Percentiles rank a stretch among this genome's conserved stretches.
phyloP scores from a whole-genome alignment of 768 basidiomycete species.

The Tulasnella sp. region DNA sequence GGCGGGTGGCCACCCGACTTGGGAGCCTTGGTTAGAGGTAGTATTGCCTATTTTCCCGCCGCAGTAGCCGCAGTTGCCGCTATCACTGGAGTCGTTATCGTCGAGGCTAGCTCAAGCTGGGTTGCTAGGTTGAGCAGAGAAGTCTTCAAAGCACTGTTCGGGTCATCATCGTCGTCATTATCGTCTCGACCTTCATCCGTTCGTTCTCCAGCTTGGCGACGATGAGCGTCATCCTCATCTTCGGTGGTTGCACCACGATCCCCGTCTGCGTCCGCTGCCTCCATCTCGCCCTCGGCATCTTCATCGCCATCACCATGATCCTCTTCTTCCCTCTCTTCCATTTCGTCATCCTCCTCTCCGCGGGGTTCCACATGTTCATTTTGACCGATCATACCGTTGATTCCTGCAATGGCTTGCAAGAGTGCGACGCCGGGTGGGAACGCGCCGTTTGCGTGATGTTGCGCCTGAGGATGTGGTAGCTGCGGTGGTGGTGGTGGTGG shows the following conservation, averaged over 20 bases:
- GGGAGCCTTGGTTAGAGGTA: too few species aligned
- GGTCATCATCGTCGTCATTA: not conserved
- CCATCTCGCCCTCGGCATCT: not conserved
- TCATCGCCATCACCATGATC: not conserved
- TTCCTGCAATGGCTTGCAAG: constrained; percentile 12
- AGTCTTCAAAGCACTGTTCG: not conserved
- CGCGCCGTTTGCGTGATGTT: not conserved
- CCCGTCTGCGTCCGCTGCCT: not conserved
- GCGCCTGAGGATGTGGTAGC: not conserved
- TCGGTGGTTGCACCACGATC: not conserved
- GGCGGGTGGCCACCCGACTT: too few species aligned
- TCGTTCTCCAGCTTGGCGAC: not conserved
- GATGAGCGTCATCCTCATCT: not conserved
- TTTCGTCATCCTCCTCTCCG: not conserved
- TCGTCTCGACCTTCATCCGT: not conserved
- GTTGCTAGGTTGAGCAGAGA: not conserved
- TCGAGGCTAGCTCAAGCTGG: not conserved
- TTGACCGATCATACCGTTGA: constrained; percentile 12
- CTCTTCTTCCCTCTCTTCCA: constrained; percentile 1
- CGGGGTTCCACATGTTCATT: not conserved
- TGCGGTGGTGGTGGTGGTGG: not conserved
- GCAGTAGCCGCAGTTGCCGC: too few species aligned
- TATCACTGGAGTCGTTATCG: not conserved
- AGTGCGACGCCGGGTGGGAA: not conserved
- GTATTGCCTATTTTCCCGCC: too few species aligned